phyloP scores from a whole-genome alignment of 495 filamentous ascomycete genomes.

The Penicillium canescens region DNA sequence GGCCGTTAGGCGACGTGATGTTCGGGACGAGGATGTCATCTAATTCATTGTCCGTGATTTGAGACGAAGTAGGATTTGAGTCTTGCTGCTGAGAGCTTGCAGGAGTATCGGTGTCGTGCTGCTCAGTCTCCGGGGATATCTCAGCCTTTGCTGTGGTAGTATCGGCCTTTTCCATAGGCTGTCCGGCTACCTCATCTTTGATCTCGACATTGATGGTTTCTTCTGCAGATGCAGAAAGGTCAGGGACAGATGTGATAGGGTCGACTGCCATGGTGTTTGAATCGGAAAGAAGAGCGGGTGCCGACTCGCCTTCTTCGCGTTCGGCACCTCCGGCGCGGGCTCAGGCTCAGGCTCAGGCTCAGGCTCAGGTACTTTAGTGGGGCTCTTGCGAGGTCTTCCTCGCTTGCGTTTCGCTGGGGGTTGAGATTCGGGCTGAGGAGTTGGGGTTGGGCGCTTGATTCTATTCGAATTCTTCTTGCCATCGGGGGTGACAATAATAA shows the following conservation, averaged over 20 bases:
- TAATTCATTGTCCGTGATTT: background rate
- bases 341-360: background rate
- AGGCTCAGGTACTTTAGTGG: background rate
- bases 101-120: background rate
- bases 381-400: constrained; percentile 16
- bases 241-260: background rate
- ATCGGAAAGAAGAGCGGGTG: background rate
- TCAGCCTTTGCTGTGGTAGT: background rate
- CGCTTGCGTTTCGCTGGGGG: constrained; percentile 21
- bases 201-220: background rate
- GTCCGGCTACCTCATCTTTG: background rate
- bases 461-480: background rate
- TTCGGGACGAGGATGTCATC: constrained; percentile 34
- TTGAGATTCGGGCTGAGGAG: constrained; percentile 13
- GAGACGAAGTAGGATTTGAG: background rate
- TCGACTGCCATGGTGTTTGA: background rate
- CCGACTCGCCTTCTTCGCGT: background rate
- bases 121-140: background rate
- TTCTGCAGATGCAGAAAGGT: background rate
- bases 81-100: constrained; percentile 1
- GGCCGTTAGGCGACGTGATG: constrained; percentile 27
- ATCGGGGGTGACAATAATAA: constrained; percentile 20
- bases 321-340: background rate
- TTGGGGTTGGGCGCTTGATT: constrained; percentile 9
- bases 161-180: background rate